Percentiles rank a stretch among this genome's conserved stretches.
Evolutionary conservation across 257 asterid genomes (phyloP).

Genomic region (Phtheirospermum japonicum): DNA sequence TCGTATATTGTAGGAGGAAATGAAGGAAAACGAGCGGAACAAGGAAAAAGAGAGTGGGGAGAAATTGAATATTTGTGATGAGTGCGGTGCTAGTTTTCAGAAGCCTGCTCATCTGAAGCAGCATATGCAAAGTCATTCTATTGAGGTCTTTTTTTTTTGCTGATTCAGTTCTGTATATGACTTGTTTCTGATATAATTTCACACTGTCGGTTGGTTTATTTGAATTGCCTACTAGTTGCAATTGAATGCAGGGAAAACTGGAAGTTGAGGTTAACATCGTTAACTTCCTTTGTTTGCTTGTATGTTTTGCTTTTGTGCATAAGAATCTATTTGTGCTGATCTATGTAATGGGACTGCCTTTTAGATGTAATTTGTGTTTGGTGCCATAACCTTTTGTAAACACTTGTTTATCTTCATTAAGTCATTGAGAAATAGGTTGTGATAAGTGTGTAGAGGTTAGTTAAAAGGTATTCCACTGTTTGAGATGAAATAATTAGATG

Average conservation of each 20-base stretch:
- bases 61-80: conserved; percentile 53
- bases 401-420: background rate
- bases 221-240: background rate
- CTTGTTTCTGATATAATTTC: background rate
- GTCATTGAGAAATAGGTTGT: too few species aligned
- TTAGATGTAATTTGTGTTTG: background rate
- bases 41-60: conserved; percentile 26
- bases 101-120: conserved; percentile 89
- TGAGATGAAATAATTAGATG: too few species aligned
- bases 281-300: too few species aligned
- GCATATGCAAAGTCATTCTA: conserved; percentile 86
- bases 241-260: too few species aligned
- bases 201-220: background rate
- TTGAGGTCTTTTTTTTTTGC: conserved; percentile 45
- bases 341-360: background rate
- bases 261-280: too few species aligned
- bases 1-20: conserved; percentile 42
- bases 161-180: background rate
- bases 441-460: too few species aligned
- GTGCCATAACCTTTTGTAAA: background rate
- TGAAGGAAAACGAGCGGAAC: conserved; percentile 27
- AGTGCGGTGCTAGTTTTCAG: conserved; percentile 64
- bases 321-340: background rate
- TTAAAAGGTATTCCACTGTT: too few species aligned
- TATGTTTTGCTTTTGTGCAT: background rate